A percentile compares a stretch with the other conserved stretches of the same genome.
phyloP scores from a whole-genome alignment of 176 grass and related monocot species.

The Phyllostachys edulis region DNA sequence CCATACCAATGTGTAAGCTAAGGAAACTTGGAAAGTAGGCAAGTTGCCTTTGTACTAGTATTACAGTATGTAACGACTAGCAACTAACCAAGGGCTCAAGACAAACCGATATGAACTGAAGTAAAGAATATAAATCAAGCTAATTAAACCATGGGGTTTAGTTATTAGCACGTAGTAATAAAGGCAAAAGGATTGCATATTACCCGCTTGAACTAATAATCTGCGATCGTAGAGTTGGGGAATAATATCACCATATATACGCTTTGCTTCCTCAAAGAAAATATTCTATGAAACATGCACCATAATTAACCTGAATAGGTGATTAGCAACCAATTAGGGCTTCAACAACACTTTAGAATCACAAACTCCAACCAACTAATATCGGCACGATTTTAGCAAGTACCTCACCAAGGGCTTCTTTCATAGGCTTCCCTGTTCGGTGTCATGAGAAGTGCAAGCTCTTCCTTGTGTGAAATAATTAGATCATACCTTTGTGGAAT shows the following conservation, averaged over 20 bases:
- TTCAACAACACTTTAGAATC: conserved; percentile 1
- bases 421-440: conserved; percentile 94
- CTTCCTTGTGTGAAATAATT: too few species aligned
- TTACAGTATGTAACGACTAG: too few species aligned
- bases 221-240: conserved; percentile 74
- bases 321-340: conserved; percentile 24
- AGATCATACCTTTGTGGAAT: too few species aligned
- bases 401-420: conserved; percentile 97
- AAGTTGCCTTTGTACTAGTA: too few species aligned
- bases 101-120: too few species aligned
- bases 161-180: conserved; percentile 8
- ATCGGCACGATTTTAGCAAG: conserved; percentile 20
- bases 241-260: conserved; percentile 95
- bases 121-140: too few species aligned
- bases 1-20: too few species aligned
- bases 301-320: conserved; percentile 75
- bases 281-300: conserved; percentile 90
- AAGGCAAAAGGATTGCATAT: conserved; percentile 14
- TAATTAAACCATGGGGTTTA: too few species aligned
- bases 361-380: conserved; percentile 23
- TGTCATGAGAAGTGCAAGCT: conserved; percentile 90
- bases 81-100: too few species aligned
- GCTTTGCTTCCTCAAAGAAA: conserved; percentile 95
- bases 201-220: conserved; percentile 87
- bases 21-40: too few species aligned